phyloP scores from a whole-genome alignment of 345 rosid genomes.

The Syzygium grande region DNA sequence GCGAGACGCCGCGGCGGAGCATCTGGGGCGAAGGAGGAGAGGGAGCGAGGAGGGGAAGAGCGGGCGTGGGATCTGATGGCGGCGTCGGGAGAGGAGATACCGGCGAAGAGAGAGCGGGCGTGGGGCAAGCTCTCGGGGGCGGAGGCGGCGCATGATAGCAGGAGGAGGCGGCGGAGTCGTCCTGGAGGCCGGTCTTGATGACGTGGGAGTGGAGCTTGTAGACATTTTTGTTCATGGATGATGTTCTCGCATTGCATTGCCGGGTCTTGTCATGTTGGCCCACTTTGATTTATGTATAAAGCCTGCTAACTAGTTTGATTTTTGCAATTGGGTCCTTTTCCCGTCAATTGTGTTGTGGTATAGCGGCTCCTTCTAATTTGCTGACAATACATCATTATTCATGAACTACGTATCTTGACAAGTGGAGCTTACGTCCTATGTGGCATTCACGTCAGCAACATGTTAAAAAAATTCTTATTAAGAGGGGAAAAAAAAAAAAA shows the following conservation, averaged over 20 bases:
- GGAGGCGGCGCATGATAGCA: conserved; percentile 12
- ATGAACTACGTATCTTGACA: neutral
- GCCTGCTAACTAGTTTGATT: neutral
- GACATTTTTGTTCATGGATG: conserved; percentile 15
- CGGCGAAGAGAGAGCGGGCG: conserved; percentile 20
- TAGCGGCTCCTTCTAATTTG: neutral
- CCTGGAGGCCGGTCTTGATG: conserved; percentile 15
- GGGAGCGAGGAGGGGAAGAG: conserved; percentile 22
- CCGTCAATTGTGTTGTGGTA: neutral
- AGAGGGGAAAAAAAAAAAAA: neutral
- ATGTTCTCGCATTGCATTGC: neutral
- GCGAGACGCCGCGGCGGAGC: conserved; percentile 21
- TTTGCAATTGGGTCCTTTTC: neutral
- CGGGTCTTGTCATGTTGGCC: neutral
- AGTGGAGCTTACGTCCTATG: neutral
- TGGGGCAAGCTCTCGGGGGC: conserved; percentile 19
- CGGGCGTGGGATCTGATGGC: conserved; percentile 30
- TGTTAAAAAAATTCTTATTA: neutral
- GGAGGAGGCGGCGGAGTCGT: conserved; percentile 20
- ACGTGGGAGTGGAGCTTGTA: conserved; percentile 21
- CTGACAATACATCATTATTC: accelerated
- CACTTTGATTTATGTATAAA: neutral
- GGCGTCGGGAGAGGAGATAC: conserved; percentile 16
- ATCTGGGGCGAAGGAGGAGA: conserved; percentile 25
- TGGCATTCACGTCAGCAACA: neutral